Conservation (phyloP, 2,329 filamentous ascomycete species). For the Penicillium sp. region DNA sequence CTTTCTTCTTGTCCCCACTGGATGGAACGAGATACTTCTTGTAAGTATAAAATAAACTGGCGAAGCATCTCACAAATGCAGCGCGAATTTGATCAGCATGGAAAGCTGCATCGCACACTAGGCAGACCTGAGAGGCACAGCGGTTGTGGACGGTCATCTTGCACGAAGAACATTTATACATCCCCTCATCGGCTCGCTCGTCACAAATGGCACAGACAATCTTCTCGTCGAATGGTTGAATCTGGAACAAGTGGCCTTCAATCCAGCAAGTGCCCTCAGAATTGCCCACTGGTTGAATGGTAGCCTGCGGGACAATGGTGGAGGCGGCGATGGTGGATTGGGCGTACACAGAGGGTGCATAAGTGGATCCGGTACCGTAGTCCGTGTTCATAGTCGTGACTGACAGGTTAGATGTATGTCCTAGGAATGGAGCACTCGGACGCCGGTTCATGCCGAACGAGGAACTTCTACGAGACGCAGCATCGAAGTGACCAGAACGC, state of each 20-base stretch:
- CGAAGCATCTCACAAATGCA: conserved; percentile 69
- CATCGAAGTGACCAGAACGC: conserved; percentile 88
- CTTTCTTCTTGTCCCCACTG: conserved; percentile 61
- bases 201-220: conserved; percentile 51
- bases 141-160: conserved; percentile 57
- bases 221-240: conserved; percentile 46
- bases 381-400: conserved; percentile 48
- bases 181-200: conserved; percentile 60
- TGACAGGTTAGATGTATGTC: conserved; percentile 54
- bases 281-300: conserved; percentile 41
- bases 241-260: conserved; percentile 52
- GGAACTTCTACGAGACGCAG: conserved; percentile 81
- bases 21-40: conserved; percentile 63
- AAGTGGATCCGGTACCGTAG: conserved; percentile 41
- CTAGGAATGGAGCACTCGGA: conserved; percentile 72
- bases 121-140: conserved; percentile 60
- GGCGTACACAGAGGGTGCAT: conserved; percentile 52
- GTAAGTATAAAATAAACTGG: conserved; percentile 69
- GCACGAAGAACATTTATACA: conserved; percentile 51
- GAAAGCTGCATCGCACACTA: conserved; percentile 69
- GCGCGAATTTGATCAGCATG: conserved; percentile 66
- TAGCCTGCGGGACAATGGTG: conserved; percentile 50
- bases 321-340: conserved; percentile 53
- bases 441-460: conserved; percentile 75
- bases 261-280: conserved; percentile 46